These are phyloP conservation scores for Luffa acutangula DNA, from an alignment of 306 rosid species.

Conservation along the genomic window DNA sequence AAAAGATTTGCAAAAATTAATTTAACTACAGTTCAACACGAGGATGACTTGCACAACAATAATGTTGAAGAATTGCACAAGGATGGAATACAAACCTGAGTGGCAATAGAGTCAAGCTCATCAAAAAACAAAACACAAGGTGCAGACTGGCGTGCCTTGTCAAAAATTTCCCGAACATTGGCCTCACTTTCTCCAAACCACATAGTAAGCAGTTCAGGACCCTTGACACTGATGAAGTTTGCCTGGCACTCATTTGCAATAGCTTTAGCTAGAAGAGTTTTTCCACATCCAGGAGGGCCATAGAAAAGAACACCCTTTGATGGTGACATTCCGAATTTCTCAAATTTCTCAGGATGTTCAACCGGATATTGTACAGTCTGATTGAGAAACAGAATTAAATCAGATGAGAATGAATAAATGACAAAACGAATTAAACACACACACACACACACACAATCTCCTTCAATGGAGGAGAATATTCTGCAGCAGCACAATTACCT, in stretches of 20 bases:
- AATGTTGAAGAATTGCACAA: background rate
- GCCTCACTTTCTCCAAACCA: slow-evolving; percentile 28
- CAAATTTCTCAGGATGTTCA: slow-evolving; percentile 27
- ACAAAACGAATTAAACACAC: background rate
- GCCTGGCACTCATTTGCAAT: slow-evolving; percentile 36
- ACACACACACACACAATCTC: too few species aligned
- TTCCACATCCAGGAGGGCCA: slow-evolving; percentile 37
- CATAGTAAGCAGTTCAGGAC: slow-evolving; percentile 25
- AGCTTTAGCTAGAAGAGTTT: slow-evolving; percentile 27
- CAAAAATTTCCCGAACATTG: slow-evolving; percentile 24
- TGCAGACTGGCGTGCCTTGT: slow-evolving; percentile 25
- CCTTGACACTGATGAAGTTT: slow-evolving; percentile 26
- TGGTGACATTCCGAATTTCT: slow-evolving; percentile 27
- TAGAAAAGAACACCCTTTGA: slow-evolving; percentile 31
- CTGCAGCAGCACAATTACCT: slow-evolving; percentile 2
- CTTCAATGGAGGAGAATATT: background rate
- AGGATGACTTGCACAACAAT: background rate
- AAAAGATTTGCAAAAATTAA: background rate
- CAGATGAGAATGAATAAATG: background rate
- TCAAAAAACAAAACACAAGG: slow-evolving; percentile 27
- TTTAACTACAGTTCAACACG: background rate
- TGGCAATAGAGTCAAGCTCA: slow-evolving; percentile 28
- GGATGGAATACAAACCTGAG: slow-evolving; percentile 9
- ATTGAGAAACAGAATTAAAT: background rate
- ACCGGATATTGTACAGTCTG: slow-evolving; percentile 27